These are phyloP conservation scores for Pseudomonodictys pantanalensis DNA, from an alignment of 495 filamentous ascomycete genomes.

Conservation along the genomic window DNA sequence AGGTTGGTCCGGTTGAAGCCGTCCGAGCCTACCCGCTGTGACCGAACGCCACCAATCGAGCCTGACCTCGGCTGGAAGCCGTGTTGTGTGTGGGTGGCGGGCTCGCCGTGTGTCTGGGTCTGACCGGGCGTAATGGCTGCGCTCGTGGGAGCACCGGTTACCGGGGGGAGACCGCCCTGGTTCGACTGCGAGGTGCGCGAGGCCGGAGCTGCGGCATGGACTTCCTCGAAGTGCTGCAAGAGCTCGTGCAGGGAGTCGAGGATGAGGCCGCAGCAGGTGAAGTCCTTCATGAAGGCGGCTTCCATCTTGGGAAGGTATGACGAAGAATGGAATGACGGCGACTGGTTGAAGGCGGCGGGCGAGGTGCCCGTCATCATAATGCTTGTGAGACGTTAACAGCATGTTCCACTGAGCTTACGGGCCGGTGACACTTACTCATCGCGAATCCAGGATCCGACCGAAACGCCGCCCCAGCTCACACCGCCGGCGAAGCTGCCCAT, in stretches of 20 bases:
- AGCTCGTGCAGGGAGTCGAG: slow-evolving; percentile 90
- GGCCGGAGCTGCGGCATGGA: slow-evolving; percentile 69
- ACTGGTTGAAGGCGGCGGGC: slow-evolving; percentile 75
- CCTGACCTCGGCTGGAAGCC: slow-evolving; percentile 23
- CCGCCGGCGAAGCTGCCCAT: slow-evolving; percentile 76
- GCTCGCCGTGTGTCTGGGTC: slow-evolving; percentile 46
- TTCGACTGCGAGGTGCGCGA: slow-evolving; percentile 52
- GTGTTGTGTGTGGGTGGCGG: slow-evolving; percentile 28
- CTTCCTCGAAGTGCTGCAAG: slow-evolving; percentile 93
- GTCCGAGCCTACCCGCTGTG: slow-evolving; percentile 36
- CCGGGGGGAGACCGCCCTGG: slow-evolving; percentile 46
- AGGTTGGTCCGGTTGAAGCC: slow-evolving; percentile 38
- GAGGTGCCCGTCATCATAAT: slow-evolving; percentile 97
- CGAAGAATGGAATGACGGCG: slow-evolving; percentile 93
- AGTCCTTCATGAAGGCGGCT: slow-evolving; percentile 95
- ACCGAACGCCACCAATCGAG: slow-evolving; percentile 10
- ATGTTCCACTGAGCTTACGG: slow-evolving; percentile 4
- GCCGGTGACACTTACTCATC: slow-evolving; percentile 80
- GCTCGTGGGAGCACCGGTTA: slow-evolving; percentile 43
- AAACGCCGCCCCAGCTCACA: slow-evolving; percentile 97
- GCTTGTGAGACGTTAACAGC: slow-evolving; percentile 48
- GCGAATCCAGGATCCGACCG: slow-evolving; percentile 92
- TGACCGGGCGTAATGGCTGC: slow-evolving; percentile 12
- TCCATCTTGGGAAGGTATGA: slow-evolving; percentile 97
- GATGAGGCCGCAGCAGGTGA: slow-evolving; percentile 84